Conservation (phyloP, 148 eudicot species). For the Camellia lanceoleosa region DNA sequence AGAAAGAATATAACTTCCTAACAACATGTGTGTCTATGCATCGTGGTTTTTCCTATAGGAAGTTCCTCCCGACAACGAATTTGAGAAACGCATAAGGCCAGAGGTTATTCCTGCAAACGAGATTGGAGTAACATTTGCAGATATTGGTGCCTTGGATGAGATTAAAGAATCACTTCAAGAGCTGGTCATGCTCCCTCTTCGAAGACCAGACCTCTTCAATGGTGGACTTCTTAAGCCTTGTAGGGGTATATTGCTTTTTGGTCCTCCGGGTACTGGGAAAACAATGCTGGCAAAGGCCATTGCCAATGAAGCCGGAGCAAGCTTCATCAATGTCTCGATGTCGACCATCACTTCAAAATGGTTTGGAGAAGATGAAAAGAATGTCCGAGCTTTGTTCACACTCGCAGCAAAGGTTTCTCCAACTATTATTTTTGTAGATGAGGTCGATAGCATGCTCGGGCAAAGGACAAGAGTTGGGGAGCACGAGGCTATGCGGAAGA, state of each 20-base stretch:
- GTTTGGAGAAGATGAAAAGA: conserved; percentile 98
- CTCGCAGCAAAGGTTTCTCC: conserved; percentile 95
- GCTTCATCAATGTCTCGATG: conserved; percentile 93
- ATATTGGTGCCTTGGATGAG: conserved; percentile 82
- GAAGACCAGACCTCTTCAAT: conserved; percentile 84
- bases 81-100: conserved; percentile 87
- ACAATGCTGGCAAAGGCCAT: conserved; percentile 96
- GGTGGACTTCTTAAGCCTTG: conserved; percentile 97
- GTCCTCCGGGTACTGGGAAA: conserved; percentile 94
- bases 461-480: conserved; percentile 89
- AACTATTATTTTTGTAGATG: conserved; percentile 81
- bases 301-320: conserved; percentile 97
- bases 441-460: conserved; percentile 98
- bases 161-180: conserved; percentile 87
- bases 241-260: conserved; percentile 77
- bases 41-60: conserved; percentile 45
- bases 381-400: conserved; percentile 82
- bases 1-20: conserved; percentile 2
- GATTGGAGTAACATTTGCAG: conserved; percentile 78
- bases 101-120: conserved; percentile 84
- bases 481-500: conserved; percentile 95
- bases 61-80: conserved; percentile 84
- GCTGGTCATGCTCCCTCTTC: conserved; percentile 84
- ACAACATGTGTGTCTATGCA: not conserved
- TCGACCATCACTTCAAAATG: conserved; percentile 95